These are phyloP conservation scores for Aspergillus puulaauensis DNA, from an alignment of 2,329 filamentous ascomycete genomes.

Conservation along the genomic window DNA sequence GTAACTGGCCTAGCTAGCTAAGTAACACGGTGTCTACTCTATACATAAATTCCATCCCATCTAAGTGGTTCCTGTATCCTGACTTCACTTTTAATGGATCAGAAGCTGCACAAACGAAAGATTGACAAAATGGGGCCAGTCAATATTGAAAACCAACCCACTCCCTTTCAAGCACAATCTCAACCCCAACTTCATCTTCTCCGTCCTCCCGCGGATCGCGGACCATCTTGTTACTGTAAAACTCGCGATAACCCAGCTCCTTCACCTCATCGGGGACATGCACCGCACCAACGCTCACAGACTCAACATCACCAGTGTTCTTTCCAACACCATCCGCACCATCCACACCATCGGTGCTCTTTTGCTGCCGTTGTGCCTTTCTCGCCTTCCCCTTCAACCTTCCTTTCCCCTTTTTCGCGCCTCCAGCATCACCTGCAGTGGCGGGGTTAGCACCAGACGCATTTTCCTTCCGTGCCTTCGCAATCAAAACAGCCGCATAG, in stretches of 20 bases:
- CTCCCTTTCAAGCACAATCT: conserved; percentile 15
- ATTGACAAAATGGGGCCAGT: not conserved
- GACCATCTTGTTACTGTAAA: conserved; percentile 3
- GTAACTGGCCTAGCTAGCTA: not conserved
- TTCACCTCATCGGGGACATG: conserved; percentile 6
- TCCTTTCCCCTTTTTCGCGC: not conserved
- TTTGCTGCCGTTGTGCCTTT: not conserved
- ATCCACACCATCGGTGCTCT: not conserved
- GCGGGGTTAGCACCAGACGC: not conserved
- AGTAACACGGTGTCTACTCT: not conserved
- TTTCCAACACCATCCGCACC: not conserved
- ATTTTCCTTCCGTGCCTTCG: not conserved
- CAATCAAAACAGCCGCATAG: not conserved
- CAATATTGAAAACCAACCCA: conserved; percentile 17
- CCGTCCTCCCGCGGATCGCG: not conserved
- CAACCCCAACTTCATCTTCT: conserved; percentile 1
- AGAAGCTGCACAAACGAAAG: not conserved
- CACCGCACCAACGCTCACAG: not conserved
- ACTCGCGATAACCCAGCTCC: conserved; percentile 26
- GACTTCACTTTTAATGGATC: not conserved
- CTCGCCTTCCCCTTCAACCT: not conserved
- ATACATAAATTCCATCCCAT: not conserved
- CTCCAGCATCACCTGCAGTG: not conserved
- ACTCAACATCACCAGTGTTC: not conserved
- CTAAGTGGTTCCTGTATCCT: not conserved